Evolutionary conservation across 169 alveolate species (phyloP).

Genomic region (Plasmodium falciparum): DNA sequence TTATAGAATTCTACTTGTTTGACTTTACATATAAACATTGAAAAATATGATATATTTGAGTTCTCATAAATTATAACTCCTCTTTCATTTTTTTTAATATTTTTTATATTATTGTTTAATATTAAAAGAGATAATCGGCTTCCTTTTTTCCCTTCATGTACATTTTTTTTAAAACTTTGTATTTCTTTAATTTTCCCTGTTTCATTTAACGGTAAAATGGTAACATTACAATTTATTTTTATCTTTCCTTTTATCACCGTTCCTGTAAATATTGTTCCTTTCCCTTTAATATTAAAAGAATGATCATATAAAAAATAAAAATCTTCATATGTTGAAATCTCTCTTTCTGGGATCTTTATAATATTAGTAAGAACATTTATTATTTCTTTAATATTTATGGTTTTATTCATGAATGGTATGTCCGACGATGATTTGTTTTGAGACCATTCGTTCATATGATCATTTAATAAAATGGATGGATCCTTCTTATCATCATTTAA

Average conservation of each 20-base stretch:
- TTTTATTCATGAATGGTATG: not conserved
- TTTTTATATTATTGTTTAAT: constrained; percentile 10
- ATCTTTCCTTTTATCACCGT: constrained; percentile 88
- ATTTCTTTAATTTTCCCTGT: constrained; percentile 60
- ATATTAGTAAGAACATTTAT: constrained; percentile 60
- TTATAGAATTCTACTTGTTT: constrained; percentile 41
- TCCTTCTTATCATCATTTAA: not conserved
- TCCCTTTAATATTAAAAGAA: constrained; percentile 91
- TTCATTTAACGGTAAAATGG: constrained; percentile 21
- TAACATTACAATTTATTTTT: constrained; percentile 13
- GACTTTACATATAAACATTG: constrained; percentile 44
- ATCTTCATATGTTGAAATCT: constrained; percentile 65
- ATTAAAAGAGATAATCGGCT: constrained; percentile 54
- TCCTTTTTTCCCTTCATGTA: constrained; percentile 36
- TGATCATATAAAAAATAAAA: constrained; percentile 91
- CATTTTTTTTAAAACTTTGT: constrained; percentile 63
- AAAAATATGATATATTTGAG: constrained; percentile 21
- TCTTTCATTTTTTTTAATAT: constrained; percentile 39
- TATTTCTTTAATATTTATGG: constrained; percentile 51
- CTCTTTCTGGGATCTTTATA: constrained; percentile 80
- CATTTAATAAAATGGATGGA: too few species aligned
- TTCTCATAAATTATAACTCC: constrained; percentile 43
- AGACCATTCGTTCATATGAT: too few species aligned
- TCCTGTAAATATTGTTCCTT: constrained; percentile 93
- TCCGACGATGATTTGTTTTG: too few species aligned